Evolutionary conservation across 768 basidiomycete species (phyloP).

Genomic region (Mycena galopus): DNA sequence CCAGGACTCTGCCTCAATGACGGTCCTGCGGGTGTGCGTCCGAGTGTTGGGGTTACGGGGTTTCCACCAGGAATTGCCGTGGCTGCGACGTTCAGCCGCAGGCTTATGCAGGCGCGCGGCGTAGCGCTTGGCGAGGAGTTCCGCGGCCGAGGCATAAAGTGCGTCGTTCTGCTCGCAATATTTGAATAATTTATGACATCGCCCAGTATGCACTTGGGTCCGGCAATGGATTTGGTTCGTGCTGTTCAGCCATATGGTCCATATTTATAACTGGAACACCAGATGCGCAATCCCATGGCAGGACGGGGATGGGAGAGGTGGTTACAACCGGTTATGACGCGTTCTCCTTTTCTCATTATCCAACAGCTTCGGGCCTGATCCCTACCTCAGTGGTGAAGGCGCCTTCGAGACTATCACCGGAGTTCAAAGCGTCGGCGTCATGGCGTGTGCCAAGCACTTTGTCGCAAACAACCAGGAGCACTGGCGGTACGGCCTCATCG

Average conservation of each 20-base stretch:
- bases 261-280: not conserved
- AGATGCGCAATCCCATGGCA: slow-evolving; percentile 67
- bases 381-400: slow-evolving; percentile 73
- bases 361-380: slow-evolving; percentile 67
- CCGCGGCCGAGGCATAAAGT: slow-evolving; percentile 74
- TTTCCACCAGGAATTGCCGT: slow-evolving; percentile 72
- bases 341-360: not conserved
- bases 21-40: slow-evolving; percentile 61
- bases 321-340: not conserved
- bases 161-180: not conserved
- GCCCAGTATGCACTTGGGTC: slow-evolving; percentile 62
- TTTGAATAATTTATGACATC: slow-evolving; percentile 7
- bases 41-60: slow-evolving; percentile 59
- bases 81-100: slow-evolving; percentile 66
- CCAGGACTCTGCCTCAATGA: slow-evolving; percentile 64
- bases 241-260: not conserved
- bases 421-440: slow-evolving; percentile 71
- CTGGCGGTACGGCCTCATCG: slow-evolving; percentile 59
- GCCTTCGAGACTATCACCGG: slow-evolving; percentile 71
- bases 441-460: slow-evolving; percentile 70
- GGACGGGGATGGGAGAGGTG: slow-evolving; percentile 66
- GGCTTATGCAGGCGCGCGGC: slow-evolving; percentile 74
- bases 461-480: slow-evolving; percentile 66
- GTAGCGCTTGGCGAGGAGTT: slow-evolving; percentile 76
- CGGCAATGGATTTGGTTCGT: slow-evolving; percentile 68